These are phyloP conservation scores for Cytospora leucostoma DNA, from an alignment of 2,329 filamentous ascomycete species.

Conservation along the genomic window DNA sequence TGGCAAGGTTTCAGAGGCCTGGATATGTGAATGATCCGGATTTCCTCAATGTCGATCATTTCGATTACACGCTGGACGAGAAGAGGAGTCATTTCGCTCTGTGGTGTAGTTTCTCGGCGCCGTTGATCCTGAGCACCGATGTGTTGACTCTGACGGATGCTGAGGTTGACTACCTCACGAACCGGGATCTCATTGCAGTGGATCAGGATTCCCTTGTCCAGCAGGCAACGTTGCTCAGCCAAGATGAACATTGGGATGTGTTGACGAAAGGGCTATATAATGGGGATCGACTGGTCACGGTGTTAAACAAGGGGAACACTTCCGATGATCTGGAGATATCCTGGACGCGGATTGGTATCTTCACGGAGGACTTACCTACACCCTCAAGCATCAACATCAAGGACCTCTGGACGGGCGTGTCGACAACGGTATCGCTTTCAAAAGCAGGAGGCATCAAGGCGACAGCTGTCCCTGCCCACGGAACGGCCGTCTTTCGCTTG, in stretches of 20 bases:
- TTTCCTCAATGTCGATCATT: slow-evolving; percentile 41
- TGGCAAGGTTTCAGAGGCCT: slow-evolving; percentile 43
- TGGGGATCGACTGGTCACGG: slow-evolving; percentile 48
- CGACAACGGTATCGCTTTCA: slow-evolving; percentile 29
- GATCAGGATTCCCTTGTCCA: slow-evolving; percentile 46
- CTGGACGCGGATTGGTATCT: slow-evolving; percentile 41
- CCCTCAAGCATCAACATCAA: slow-evolving; percentile 37
- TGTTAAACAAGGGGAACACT: slow-evolving; percentile 45
- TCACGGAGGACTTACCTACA: slow-evolving; percentile 32
- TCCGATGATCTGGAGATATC: slow-evolving; percentile 37
- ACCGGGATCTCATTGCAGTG: slow-evolving; percentile 44
- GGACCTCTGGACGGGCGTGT: slow-evolving; percentile 46
- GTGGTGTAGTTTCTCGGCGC: slow-evolving; percentile 40
- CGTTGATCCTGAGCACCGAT: slow-evolving; percentile 42
- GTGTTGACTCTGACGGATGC: slow-evolving; percentile 40
- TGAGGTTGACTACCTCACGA: slow-evolving; percentile 41
- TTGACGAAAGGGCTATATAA: slow-evolving; percentile 49
- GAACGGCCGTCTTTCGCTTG: slow-evolving; percentile 47
- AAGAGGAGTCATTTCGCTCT: slow-evolving; percentile 41
- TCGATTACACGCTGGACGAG: slow-evolving; percentile 38
- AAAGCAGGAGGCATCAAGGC: slow-evolving; percentile 31
- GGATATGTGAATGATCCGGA: slow-evolving; percentile 44
- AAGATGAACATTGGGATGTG: slow-evolving; percentile 46
- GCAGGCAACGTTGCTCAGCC: slow-evolving; percentile 50
- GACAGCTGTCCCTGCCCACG: slow-evolving; percentile 39